These are phyloP conservation scores for Eleusine coracana DNA, from an alignment of 176 grass and related monocot species.

Conservation along the genomic window DNA sequence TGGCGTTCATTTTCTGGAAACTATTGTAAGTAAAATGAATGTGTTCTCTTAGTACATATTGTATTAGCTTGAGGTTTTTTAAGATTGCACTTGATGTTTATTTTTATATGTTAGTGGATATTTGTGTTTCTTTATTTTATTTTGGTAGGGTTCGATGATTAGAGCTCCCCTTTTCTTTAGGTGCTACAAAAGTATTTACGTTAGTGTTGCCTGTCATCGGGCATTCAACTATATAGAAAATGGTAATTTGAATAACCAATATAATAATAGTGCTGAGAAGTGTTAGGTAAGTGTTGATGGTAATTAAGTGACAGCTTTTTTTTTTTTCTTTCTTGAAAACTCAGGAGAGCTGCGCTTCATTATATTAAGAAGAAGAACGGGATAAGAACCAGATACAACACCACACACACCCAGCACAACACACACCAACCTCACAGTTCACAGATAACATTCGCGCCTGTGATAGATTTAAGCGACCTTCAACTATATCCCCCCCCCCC, in stretches of 20 bases:
- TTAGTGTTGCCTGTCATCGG: neutral
- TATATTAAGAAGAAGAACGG: no score
- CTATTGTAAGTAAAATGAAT: neutral
- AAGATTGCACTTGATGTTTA: neutral
- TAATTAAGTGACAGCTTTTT: neutral
- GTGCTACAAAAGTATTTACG: neutral
- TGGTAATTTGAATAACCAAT: neutral
- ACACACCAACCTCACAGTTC: no score
- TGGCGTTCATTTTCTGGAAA: neutral
- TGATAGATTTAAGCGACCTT: no score
- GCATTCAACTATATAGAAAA: slow-evolving; percentile 1
- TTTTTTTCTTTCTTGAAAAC: no score
- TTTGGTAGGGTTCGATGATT: neutral
- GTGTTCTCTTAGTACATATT: neutral
- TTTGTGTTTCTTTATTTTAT: neutral
- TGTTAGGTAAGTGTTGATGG: slow-evolving; percentile 22
- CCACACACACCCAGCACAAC: no score
- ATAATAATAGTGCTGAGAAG: neutral
- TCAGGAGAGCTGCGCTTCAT: no score
- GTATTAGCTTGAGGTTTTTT: neutral
- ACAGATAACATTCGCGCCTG: no score
- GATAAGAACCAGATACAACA: no score
- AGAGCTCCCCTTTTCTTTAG: neutral
- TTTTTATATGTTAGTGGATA: slow-evolving; percentile 13
- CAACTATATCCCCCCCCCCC: no score